These are phyloP conservation scores for Samsoniella hepiali DNA, from an alignment of 2,329 filamentous ascomycete species.

Conservation along the genomic window DNA sequence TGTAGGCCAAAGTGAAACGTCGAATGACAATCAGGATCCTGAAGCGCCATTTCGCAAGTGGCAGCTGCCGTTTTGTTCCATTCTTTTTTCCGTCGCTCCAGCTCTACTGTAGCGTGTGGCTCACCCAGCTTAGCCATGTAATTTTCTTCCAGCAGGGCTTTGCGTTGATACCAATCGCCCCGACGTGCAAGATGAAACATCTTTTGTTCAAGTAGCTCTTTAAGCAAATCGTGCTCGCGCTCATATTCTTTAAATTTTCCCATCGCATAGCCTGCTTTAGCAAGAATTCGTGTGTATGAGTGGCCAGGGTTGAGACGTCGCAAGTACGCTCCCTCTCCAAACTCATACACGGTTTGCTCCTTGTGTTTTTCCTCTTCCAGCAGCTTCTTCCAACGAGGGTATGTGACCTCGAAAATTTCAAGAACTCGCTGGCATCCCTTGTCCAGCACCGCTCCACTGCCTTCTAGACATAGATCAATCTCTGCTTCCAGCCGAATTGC, in stretches of 20 bases:
- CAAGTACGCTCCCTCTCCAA: conserved; percentile 82
- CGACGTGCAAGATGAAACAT: conserved; percentile 83
- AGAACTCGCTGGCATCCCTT: conserved; percentile 66
- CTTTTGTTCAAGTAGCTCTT: conserved; percentile 72
- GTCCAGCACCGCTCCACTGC: conserved; percentile 65
- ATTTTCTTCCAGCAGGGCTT: conserved; percentile 89
- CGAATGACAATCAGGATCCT: conserved; percentile 84
- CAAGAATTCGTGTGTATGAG: conserved; percentile 88
- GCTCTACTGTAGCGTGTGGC: conserved; percentile 33
- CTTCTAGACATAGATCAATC: conserved; percentile 79
- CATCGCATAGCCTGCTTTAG: conserved; percentile 78
- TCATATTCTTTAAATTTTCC: conserved; percentile 78
- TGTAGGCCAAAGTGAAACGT: conserved; percentile 94
- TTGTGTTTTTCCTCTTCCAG: conserved; percentile 73
- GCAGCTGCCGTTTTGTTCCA: conserved; percentile 74
- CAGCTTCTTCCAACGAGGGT: conserved; percentile 75
- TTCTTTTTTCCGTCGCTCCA: conserved; percentile 65
- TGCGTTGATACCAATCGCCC: conserved; percentile 93
- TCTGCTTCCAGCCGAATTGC: conserved; percentile 77
- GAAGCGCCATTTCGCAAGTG: conserved; percentile 83
- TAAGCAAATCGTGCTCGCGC: conserved; percentile 70
- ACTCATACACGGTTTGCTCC: conserved; percentile 73
- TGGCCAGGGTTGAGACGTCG: conserved; percentile 87
- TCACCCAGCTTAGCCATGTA: conserved; percentile 72
- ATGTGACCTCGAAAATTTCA: conserved; percentile 68